Evolutionary conservation across 768 basidiomycete genomes (phyloP).

Genomic region (Panaeolus cyanescens): DNA sequence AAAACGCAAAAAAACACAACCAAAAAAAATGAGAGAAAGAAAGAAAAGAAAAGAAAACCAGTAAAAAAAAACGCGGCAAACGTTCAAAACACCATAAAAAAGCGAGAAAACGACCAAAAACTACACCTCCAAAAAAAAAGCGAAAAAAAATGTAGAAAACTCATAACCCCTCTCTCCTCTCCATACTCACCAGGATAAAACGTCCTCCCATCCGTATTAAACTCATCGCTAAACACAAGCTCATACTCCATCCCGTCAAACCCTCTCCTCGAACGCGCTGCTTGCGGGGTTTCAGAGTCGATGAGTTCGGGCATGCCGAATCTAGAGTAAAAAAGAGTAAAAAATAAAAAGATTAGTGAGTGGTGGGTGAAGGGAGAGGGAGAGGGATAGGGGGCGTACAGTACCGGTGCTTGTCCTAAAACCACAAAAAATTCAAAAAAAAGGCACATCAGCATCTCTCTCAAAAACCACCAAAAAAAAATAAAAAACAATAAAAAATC

Average conservation of each 20-base stretch:
- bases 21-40: not conserved
- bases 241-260: constrained; percentile 73
- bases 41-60: not conserved
- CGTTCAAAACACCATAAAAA: not conserved
- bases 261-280: constrained; percentile 62
- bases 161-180: no score
- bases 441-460: not conserved
- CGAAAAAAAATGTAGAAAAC: constrained; percentile 5
- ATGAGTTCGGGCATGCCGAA: constrained; percentile 62
- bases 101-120: not conserved
- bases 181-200: constrained; percentile 49
- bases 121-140: not conserved
- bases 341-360: not conserved
- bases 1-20: no score
- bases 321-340: constrained; percentile 12
- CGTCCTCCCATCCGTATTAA: constrained; percentile 63
- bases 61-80: not conserved
- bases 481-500: not conserved
- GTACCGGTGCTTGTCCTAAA: constrained; percentile 62
- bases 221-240: constrained; percentile 79
- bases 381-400: constrained; percentile 28
- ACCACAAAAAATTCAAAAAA: not conserved
- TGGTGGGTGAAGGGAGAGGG: not conserved
- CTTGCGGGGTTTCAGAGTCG: constrained; percentile 68
- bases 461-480: not conserved